Evolutionary conservation across 805 yeast genomes (phyloP), one percentile per base, ranked within the genome.

Genomic region (Candida loeiensis): DNA sequence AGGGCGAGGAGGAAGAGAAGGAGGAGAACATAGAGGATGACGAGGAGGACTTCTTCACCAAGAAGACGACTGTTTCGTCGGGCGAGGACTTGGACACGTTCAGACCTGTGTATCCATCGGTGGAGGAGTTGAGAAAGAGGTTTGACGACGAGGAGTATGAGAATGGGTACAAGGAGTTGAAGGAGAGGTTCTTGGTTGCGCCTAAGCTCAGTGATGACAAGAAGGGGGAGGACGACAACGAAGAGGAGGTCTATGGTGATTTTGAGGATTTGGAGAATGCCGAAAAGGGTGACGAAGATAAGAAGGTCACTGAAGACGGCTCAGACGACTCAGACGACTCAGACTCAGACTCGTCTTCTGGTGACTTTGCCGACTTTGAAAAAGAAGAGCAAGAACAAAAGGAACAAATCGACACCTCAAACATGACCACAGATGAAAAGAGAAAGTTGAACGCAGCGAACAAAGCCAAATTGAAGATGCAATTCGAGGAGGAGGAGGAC

Each of bases 401-500:
- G 1, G n/a, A n/a, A n/a, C n/a, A n/a, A n/a, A 73, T 64, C 9
- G 73, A 64, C 3, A 65, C 59, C 6, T 61, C 62, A 34, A 66
- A 61, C 30, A 49, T 79, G 34, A 67, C 91, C 1, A 65, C 83
- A 25, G 95, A 83, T 43, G 81, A 85, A 55, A 82, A 80, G 59
- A 79, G 98, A 58, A 80, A 77, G 38, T 64, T 78, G 39, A 90
- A 90, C 55, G 95, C 97, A 2, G 79, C 82, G 45, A 89, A 85
- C 69, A 95, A 93, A 55, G 97, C 90, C 48, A 82, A 85, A 54
- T 71, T 91, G 44, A 81, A 89, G 44, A 72, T 86, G 53, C 97
- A 93, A 58, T 88, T 93, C 55, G 98, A 93, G 56, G 88, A 80
- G 38, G 88, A 82, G 58, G 89, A 82, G 51, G 74, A 69, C 43